phyloP scores from a whole-genome alignment of 1,139 yeast genomes.

The Kodamaea sp. region DNA sequence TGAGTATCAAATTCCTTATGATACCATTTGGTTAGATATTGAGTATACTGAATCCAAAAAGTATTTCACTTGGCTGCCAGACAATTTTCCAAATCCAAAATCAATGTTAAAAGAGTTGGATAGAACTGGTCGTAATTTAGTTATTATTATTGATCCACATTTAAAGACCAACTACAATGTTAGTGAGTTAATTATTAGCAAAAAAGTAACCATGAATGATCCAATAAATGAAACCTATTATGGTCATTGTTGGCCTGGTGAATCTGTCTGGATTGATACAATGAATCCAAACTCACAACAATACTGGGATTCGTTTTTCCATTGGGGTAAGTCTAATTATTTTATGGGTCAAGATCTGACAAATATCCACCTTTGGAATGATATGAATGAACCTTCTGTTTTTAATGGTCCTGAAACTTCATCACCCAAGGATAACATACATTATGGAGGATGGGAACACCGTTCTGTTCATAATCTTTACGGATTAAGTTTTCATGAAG shows the following conservation, averaged over 20 bases:
- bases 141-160: conserved; percentile 89
- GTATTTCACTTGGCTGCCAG: conserved; percentile 86
- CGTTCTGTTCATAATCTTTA: conserved; percentile 84
- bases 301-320: conserved; percentile 53
- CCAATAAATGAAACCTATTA: conserved; percentile 43
- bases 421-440: conserved; percentile 76
- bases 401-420: conserved; percentile 94
- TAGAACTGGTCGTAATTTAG: conserved; percentile 73
- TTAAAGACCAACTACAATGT: conserved; percentile 67
- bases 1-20: conserved; percentile 73
- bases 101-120: conserved; percentile 62
- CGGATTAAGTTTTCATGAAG: conserved; percentile 76
- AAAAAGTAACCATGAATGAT: conserved; percentile 41
- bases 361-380: conserved; percentile 90
- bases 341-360: conserved; percentile 47
- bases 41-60: conserved; percentile 85
- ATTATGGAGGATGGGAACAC: conserved; percentile 81
- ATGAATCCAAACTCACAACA: conserved; percentile 58
- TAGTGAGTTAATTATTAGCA: conserved; percentile 47
- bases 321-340: conserved; percentile 18
- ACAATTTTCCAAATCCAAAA: conserved; percentile 70
- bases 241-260: conserved; percentile 99
- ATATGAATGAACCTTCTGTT: conserved; percentile 96
- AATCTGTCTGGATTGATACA: conserved; percentile 89
- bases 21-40: conserved; percentile 91